Evolutionary conservation across 805 yeast genomes (phyloP), one percentile per base, ranked within the genome.

Genomic region (Pichia manshurica): DNA sequence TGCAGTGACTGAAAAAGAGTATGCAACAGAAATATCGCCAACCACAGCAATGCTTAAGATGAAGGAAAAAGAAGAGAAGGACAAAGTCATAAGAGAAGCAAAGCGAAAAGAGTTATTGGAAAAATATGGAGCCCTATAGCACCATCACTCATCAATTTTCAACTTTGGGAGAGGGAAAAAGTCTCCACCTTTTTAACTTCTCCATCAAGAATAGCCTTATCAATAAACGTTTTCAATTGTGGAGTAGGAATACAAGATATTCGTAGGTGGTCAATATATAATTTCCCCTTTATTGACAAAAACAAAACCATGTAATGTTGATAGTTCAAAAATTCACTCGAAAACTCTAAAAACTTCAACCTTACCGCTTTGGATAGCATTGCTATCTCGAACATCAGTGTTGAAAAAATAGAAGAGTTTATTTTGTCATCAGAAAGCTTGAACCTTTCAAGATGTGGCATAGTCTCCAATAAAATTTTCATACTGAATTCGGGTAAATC

Each of bases 21-120:
- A 47, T 33, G 53, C 63, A n/a, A 50, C 62, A 6, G 70, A 72
- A 33, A 71, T 70, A 1, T 69, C 75, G 20, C 82, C 82, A 12
- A 77, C 81, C 0, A 67, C 68, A 28, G 70, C 71, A 0, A 66
- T 64, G 55, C 38, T 65, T 8, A 67, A 67, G 34, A 58, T 69
- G 47, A 67, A 68, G 39, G 56, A 66, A 54, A 54, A 62, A 48
- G 62, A 68, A 31, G 56, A 61, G 33, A 63, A 63, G 22, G 62
- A 59, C 15, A 56, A 53, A 22, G 52, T 59, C 9, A 50, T 57
- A 39, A 59, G 65, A 31, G 62, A 63, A 23, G 54, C 59, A 19
- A 57, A 66, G 35, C 60, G 67, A 45, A 60, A 57, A 31, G 56
- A 62, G 37, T 50, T 76, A 37, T 44, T 70, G 5, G 63, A 53